These are phyloP conservation scores for Mucor plumbeus DNA, from an alignment of 371 early-diverging fungal species.

Conservation along the genomic window DNA sequence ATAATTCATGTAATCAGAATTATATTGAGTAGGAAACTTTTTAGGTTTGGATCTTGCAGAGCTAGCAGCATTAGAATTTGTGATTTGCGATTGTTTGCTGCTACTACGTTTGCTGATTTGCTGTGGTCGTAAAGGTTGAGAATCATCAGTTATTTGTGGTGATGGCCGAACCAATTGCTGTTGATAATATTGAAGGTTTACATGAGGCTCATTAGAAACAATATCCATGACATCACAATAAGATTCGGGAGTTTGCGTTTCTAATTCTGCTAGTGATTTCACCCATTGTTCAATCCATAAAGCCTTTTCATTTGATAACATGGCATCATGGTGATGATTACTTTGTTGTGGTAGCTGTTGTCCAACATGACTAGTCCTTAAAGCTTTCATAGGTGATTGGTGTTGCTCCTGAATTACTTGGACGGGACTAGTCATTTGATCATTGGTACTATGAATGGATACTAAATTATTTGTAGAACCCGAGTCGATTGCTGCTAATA, in stretches of 20 bases:
- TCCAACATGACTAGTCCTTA: not conserved
- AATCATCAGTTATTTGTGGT: not conserved
- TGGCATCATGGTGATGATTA: not conserved
- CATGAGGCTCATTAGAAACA: not conserved
- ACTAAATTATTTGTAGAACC: constrained; percentile 4
- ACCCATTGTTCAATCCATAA: constrained; percentile 36
- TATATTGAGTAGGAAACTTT: not conserved
- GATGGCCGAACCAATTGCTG: not conserved
- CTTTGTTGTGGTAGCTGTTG: not conserved
- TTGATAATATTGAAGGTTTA: not conserved
- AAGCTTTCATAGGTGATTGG: not conserved
- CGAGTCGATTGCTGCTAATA: not conserved
- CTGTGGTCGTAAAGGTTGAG: not conserved
- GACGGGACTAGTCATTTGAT: constrained; percentile 2
- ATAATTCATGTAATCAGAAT: not conserved
- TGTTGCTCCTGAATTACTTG: constrained; percentile 1
- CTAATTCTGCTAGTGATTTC: constrained; percentile 25
- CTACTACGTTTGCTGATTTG: not conserved
- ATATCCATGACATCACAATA: not conserved
- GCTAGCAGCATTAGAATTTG: too few species aligned
- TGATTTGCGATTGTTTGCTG: not conserved
- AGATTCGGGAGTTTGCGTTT: not conserved
- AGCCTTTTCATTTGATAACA: constrained; percentile 21
- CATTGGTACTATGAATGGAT: not conserved
- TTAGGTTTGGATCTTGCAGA: not conserved